A percentile compares a stretch with the other conserved stretches of the same genome.
Conservation (phyloP, 441 rosid genomes). For the Aleurites moluccanus region DNA sequence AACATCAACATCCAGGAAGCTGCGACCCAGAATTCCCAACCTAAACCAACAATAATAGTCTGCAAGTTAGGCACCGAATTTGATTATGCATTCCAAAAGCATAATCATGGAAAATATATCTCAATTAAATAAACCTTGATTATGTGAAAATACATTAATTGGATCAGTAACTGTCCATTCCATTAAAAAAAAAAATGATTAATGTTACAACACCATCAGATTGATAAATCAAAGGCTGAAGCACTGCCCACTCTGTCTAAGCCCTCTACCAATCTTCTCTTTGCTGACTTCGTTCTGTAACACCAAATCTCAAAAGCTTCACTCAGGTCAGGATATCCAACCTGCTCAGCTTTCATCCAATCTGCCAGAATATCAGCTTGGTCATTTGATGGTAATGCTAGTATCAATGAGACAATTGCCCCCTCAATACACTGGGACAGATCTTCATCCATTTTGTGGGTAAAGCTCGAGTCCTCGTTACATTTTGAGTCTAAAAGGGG, state of each 20-base stretch:
- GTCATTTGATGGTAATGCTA: slow-evolving; percentile 78
- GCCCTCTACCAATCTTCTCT: slow-evolving; percentile 71
- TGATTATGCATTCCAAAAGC: neutral
- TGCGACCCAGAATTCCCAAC: neutral
- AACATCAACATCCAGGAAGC: slow-evolving; percentile 1
- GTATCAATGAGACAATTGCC: slow-evolving; percentile 64
- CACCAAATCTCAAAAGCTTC: slow-evolving; percentile 97
- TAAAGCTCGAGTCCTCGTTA: slow-evolving; percentile 40
- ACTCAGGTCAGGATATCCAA: slow-evolving; percentile 73
- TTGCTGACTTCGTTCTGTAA: slow-evolving; percentile 88
- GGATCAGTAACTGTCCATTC: slow-evolving; percentile 11
- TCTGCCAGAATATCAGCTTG: slow-evolving; percentile 82
- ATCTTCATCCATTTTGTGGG: slow-evolving; percentile 72
- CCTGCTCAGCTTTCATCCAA: slow-evolving; percentile 65
- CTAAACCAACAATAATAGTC: neutral
- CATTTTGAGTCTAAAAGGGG: slow-evolving; percentile 55
- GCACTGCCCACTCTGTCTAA: slow-evolving; percentile 37
- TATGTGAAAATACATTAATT: slow-evolving; percentile 18
- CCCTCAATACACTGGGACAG: slow-evolving; percentile 75
- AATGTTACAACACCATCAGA: slow-evolving; percentile 21
- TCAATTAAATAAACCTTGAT: too few species aligned
- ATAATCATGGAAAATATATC: too few species aligned
- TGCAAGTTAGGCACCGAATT: neutral
- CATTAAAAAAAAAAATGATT: slow-evolving; percentile 11
- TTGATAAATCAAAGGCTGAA: slow-evolving; percentile 37